phyloP scores from a whole-genome alignment of 352 stramenopile species.

The Aphanomyces astaci region DNA sequence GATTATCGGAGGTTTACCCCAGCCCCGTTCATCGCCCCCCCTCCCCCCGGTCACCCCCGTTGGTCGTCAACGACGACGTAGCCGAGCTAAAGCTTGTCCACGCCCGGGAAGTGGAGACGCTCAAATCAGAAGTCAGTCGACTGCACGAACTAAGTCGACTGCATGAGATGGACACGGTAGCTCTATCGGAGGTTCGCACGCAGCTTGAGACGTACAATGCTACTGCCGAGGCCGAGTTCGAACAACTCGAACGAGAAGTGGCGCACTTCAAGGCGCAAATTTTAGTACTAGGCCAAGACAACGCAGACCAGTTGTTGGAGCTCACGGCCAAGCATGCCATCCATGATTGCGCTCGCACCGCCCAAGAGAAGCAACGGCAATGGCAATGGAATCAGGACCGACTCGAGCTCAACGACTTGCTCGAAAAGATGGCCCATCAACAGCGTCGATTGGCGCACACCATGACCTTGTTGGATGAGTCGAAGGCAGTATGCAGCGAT shows the following conservation, averaged over 20 bases:
- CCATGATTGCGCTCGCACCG: neutral
- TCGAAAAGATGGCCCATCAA: neutral
- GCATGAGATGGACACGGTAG: neutral
- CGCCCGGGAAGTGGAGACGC: neutral
- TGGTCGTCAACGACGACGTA: neutral
- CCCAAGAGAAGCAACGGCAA: neutral
- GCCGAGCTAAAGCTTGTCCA: neutral
- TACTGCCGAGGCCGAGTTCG: neutral
- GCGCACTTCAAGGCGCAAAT: neutral
- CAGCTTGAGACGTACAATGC: neutral
- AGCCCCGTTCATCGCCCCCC: neutral
- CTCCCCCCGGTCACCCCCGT: neutral
- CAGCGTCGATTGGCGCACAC: neutral
- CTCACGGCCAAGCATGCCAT: neutral
- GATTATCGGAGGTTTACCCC: too few relatives aligned
- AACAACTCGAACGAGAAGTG: neutral
- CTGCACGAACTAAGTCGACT: neutral
- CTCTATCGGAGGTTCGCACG: neutral
- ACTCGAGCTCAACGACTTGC: neutral
- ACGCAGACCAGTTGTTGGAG: neutral
- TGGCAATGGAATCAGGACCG: neutral
- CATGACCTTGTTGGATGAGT: neutral
- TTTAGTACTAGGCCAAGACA: neutral
- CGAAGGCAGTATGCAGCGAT: neutral
- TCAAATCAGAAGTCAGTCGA: neutral